phyloP scores from a whole-genome alignment of 2,329 filamentous ascomycete species.

The Sporothrix humicola region DNA sequence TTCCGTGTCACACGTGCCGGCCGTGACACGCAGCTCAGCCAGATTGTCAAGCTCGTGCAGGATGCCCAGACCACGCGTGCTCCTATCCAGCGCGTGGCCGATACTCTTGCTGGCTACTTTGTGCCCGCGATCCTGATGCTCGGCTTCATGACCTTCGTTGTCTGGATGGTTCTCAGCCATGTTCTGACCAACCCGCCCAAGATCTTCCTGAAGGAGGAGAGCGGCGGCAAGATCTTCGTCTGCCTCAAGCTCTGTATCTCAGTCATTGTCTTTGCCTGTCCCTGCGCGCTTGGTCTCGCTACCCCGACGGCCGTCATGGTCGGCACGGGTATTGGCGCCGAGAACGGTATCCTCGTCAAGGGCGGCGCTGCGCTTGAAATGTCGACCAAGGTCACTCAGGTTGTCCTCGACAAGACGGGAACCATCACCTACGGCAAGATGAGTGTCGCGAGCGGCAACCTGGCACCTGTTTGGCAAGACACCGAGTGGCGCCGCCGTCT shows the following conservation, averaged over 20 bases:
- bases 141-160: slow-evolving; percentile 81
- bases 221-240: slow-evolving; percentile 92
- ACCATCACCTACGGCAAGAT: slow-evolving; percentile 95
- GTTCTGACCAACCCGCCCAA: slow-evolving; percentile 80
- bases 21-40: slow-evolving; percentile 93
- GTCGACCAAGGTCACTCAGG: slow-evolving; percentile 85
- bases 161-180: slow-evolving; percentile 95
- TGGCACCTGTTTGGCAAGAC: slow-evolving; percentile 71
- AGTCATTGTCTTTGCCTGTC: slow-evolving; percentile 97
- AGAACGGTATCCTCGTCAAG: slow-evolving; percentile 97
- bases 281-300: slow-evolving; percentile 92
- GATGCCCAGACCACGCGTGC: slow-evolving; percentile 93
- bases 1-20: slow-evolving; percentile 92
- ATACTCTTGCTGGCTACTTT: slow-evolving; percentile 90
- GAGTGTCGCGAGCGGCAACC: slow-evolving; percentile 77
- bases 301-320: slow-evolving; percentile 99
- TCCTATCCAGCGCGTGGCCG: slow-evolving; percentile 91
- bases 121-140: slow-evolving; percentile 87
- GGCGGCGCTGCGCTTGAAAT: slow-evolving; percentile 89
- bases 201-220: slow-evolving; percentile 80
- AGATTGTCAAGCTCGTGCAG: slow-evolving; percentile 98
- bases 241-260: slow-evolving; percentile 98
- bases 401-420: slow-evolving; percentile 95
- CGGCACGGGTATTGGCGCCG: slow-evolving; percentile 92
- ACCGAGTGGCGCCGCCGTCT: slow-evolving; percentile 71